Evolutionary conservation across 2,329 filamentous ascomycete species (phyloP), one percentile per base, ranked within the genome.

Genomic region (Coniochaeta sp.): DNA sequence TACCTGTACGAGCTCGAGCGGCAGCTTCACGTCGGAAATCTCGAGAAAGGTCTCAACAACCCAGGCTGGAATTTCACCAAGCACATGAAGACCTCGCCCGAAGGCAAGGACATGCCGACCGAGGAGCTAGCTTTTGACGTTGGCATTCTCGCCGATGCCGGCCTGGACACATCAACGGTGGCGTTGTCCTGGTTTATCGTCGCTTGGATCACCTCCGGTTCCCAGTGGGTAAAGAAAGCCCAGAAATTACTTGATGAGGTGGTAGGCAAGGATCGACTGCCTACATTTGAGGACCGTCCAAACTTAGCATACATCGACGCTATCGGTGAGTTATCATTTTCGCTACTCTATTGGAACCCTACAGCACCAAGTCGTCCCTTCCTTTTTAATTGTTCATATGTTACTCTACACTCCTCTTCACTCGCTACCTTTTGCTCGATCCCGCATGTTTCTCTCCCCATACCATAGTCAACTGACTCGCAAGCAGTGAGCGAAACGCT

Each of bases 281-380:
- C 78, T 0, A 66, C 62, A 0, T 76, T 74, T 62, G 65, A 72
- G 1, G 77, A 80, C 60, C 68, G 71, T 22, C 60, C 68, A 2
- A 67, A 70, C 16, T 63, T 81, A 22, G 72, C 74, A 0, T 81
- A 80, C 62, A 71, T 81, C 9, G 68, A 72, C 30, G 75, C 74
- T 32, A 68, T 77, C 9, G 62, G 55, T 57, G 12, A 60, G 61
- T 58, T 16, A 2, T 28, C n/a, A n/a, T 26, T n/a, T 36, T 40
- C 12, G 30, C 16, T 4, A 19, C 42, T 38, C 24, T 57, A 24
- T 10, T 22, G n/a, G n/a, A n/a, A n/a, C n/a, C n/a, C n/a, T n/a
- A n/a, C n/a, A n/a, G n/a, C n/a, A n/a, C n/a, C n/a, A n/a, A n/a
- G n/a, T n/a, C n/a, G n/a, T n/a, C n/a, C n/a, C n/a, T n/a, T n/a